A percentile compares a stretch with the other conserved stretches of the same genome.
Conservation (phyloP, 352 stramenopile species). For the Phytophthora citrophthora region DNA sequence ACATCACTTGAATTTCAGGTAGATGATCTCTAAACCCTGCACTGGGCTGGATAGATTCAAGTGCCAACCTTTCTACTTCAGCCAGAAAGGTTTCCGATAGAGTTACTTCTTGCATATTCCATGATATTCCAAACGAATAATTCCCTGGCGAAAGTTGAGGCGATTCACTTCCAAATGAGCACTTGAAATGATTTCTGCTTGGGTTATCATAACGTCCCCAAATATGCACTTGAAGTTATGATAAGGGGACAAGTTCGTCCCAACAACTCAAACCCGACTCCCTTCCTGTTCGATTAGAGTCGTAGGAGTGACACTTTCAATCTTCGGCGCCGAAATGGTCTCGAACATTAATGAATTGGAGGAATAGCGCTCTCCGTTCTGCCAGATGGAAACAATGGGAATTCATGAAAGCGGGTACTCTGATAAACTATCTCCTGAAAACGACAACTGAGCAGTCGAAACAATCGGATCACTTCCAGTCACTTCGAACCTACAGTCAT, state of each 20-base stretch:
- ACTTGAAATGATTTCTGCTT: conserved; percentile 18
- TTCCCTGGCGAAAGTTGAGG: conserved; percentile 34
- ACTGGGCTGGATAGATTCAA: conserved; percentile 30
- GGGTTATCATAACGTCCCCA: conserved; percentile 8
- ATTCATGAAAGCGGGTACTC: conserved; percentile 3
- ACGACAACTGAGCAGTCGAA: conserved; percentile 9
- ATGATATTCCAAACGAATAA: conserved; percentile 41
- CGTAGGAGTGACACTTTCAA: conserved; percentile 26
- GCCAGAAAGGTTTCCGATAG: conserved; percentile 4
- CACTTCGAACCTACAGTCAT: conserved; percentile 41
- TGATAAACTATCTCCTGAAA: conserved; percentile 14
- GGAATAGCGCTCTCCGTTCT: conserved; percentile 40
- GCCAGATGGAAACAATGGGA: conserved; percentile 35
- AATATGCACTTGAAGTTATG: conserved; percentile 31
- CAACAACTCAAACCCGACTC: too few relatives aligned
- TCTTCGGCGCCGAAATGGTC: conserved; percentile 17
- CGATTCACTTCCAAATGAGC: conserved; percentile 31
- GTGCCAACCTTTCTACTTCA: conserved; percentile 25
- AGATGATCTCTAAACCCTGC: conserved; percentile 16
- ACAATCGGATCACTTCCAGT: conserved; percentile 3
- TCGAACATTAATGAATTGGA: conserved; percentile 35
- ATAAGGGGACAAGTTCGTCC: too few relatives aligned
- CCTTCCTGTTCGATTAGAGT: conserved; percentile 29
- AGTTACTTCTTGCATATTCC: conserved; percentile 44
- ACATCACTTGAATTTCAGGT: conserved; percentile 26